These are phyloP conservation scores for Phoma herbarum DNA, from an alignment of 2,329 filamentous ascomycete genomes.

Conservation along the genomic window DNA sequence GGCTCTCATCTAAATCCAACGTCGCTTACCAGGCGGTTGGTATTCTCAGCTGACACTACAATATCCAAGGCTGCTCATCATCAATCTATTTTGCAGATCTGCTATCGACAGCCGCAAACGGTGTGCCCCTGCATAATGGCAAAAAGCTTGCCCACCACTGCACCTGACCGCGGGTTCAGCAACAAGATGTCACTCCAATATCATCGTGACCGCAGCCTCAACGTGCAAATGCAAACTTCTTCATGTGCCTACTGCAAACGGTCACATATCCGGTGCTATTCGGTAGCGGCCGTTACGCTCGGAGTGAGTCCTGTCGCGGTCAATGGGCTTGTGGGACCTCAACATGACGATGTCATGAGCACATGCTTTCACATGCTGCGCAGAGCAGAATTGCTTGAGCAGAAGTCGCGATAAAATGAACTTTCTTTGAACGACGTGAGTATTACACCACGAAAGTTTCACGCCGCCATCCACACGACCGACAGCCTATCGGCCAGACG, in stretches of 20 bases:
- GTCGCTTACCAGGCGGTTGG: conserved; percentile 34
- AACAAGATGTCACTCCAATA: conserved; percentile 1
- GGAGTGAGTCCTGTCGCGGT: conserved; percentile 8
- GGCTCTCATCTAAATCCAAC: conserved; percentile 31
- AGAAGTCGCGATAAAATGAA: background rate
- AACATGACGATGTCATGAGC: conserved; percentile 18
- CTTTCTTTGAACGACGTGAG: background rate
- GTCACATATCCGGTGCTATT: conserved; percentile 9
- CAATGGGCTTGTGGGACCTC: conserved; percentile 1
- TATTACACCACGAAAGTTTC: conserved; percentile 1
- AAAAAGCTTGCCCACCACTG: conserved; percentile 8
- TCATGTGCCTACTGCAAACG: conserved; percentile 11
- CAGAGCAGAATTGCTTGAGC: background rate
- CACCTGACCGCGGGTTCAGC: conserved; percentile 4
- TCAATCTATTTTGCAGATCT: conserved; percentile 22
- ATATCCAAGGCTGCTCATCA: conserved; percentile 16
- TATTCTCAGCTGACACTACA: conserved; percentile 21
- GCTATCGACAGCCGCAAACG: conserved; percentile 18
- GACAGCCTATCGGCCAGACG: conserved; percentile 2
- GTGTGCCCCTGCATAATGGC: conserved; percentile 17
- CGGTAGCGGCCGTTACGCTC: conserved; percentile 5
- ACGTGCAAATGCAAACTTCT: background rate
- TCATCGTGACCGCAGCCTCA: background rate
- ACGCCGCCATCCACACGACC: background rate
- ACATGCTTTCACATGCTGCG: conserved; percentile 15